Conservation (phyloP, 306 rosid species). For the Cucumis melo region DNA sequence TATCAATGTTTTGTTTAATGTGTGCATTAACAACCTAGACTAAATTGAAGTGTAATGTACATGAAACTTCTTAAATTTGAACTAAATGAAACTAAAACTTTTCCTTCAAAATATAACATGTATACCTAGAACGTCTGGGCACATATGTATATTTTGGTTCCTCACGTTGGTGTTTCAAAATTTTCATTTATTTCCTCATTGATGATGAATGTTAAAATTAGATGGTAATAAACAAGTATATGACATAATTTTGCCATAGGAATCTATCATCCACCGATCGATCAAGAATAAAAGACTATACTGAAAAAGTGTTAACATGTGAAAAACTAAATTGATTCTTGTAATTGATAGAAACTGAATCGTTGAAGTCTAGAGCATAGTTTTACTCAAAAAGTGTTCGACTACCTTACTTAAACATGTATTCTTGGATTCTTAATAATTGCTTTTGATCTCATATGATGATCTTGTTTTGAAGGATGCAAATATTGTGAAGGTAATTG, state of each 20-base stretch:
- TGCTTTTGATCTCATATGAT: background rate
- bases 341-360: too few species aligned
- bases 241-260: background rate
- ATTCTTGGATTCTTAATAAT: background rate
- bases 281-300: too few species aligned
- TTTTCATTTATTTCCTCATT: background rate
- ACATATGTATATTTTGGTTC: background rate
- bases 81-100: background rate
- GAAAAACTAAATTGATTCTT: too few species aligned
- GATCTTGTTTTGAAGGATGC: constrained; percentile 38
- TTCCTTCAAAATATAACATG: background rate
- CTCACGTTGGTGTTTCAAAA: background rate
- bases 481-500: constrained; percentile 80
- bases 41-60: background rate
- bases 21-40: background rate
- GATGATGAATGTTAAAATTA: too few species aligned
- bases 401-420: too few species aligned
- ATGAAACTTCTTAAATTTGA: background rate
- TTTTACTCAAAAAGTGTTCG: too few species aligned
- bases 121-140: background rate
- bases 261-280: too few species aligned
- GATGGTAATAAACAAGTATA: too few species aligned
- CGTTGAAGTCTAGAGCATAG: too few species aligned
- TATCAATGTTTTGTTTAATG: background rate
- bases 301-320: too few species aligned